These are phyloP conservation scores for Rhizophagus clarus DNA, from an alignment of 192 early-diverging fungal genomes.

Conservation along the genomic window DNA sequence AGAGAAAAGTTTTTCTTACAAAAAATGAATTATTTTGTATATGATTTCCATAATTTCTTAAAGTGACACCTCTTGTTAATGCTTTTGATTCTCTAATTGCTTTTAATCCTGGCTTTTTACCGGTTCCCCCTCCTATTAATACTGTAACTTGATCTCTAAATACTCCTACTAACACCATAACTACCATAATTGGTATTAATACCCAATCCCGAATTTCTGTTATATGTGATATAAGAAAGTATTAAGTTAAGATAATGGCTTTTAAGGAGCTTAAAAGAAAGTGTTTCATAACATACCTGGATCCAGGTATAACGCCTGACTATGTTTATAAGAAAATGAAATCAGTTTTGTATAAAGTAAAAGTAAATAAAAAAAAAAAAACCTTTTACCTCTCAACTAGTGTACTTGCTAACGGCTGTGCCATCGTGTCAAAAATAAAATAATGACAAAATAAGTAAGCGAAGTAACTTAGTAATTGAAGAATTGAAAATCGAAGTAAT, in stretches of 20 bases:
- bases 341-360: neutral
- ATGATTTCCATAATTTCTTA: conserved; percentile 69
- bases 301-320: conserved; percentile 26
- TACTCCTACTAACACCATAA: conserved; percentile 97
- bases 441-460: too few relatives aligned
- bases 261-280: neutral
- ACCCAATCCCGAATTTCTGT: conserved; percentile 91
- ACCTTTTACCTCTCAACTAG: conserved; percentile 14
- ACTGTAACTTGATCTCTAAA: conserved; percentile 90
- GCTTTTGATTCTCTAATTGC: conserved; percentile 85
- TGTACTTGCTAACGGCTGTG: conserved; percentile 8
- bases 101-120: conserved; percentile 78
- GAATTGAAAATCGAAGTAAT: too few relatives aligned
- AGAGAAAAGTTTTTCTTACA: conserved; percentile 70
- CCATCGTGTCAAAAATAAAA: neutral
- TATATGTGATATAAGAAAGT: neutral
- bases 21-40: conserved; percentile 74
- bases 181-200: conserved; percentile 93
- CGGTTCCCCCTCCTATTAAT: conserved; percentile 80
- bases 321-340: neutral
- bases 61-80: conserved; percentile 68
- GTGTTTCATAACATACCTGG: neutral
- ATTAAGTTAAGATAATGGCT: too few relatives aligned
- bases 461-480: too few relatives aligned
- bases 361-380: neutral